Conservation (phyloP, 2,329 filamentous ascomycete species). For the Curvularia spicifera region DNA sequence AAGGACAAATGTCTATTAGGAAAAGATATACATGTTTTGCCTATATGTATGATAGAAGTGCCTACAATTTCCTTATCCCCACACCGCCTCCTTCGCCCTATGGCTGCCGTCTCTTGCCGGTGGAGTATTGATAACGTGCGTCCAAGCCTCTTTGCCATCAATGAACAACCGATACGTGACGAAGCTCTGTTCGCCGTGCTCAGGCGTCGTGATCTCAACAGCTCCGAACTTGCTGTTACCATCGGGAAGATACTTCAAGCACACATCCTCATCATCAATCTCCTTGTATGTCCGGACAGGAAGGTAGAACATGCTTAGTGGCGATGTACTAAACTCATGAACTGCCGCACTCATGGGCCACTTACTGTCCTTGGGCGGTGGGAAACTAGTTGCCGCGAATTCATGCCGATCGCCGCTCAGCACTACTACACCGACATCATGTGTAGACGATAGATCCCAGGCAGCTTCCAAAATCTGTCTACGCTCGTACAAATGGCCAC, state of each 20-base stretch:
- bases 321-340: conserved; percentile 91
- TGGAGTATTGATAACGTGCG: conserved; percentile 56
- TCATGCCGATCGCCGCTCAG: conserved; percentile 95
- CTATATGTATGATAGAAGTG: background rate
- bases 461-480: conserved; percentile 82
- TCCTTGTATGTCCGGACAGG: conserved; percentile 85
- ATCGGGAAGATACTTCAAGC: conserved; percentile 83
- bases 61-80: conserved; percentile 42
- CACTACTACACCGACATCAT: conserved; percentile 78
- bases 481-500: conserved; percentile 84
- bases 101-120: conserved; percentile 49
- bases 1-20: background rate
- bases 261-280: conserved; percentile 79
- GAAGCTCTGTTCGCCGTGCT: conserved; percentile 70
- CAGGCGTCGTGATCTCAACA: conserved; percentile 75
- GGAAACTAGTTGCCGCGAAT: conserved; percentile 85
- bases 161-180: conserved; percentile 83
- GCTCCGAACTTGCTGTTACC: conserved; percentile 90
- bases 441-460: conserved; percentile 78
- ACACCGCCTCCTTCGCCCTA: conserved; percentile 55
- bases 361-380: conserved; percentile 65
- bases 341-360: conserved; percentile 61
- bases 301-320: conserved; percentile 91
- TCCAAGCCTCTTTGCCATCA: conserved; percentile 82
- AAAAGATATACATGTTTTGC: background rate